Evolutionary conservation across 495 filamentous ascomycete genomes (phyloP), one percentile per base, ranked within the genome.

Genomic region (Cercophora samala): DNA sequence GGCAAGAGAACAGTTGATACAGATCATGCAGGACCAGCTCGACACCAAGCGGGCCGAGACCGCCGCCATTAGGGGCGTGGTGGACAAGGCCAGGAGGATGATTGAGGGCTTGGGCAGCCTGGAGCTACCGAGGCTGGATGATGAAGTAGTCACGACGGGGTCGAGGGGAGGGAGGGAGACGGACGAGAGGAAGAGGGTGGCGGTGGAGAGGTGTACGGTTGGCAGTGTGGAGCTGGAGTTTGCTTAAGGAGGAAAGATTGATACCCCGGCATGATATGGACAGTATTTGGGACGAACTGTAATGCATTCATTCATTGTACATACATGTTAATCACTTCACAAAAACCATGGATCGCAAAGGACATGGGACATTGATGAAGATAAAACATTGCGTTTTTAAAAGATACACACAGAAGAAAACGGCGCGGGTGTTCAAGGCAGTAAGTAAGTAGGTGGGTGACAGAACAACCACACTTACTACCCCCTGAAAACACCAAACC

Each of bases 11-110:
- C 93, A 88, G 29, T 80, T 98, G 55, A 96, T 97, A 25, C 75
- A 88, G 73, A 86, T 95, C 84, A 95, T 99, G 93, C 92, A 97
- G 78, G 90, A 91, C 70, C 90, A 95, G 74, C 75, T 97, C 42
- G 87, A 90, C 68, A 83, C 80, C 67, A 89, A 87, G 64, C 86
- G 85, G 68, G 85, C 83, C n/a, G 93, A 98, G 78, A 93, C 91
- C 1, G 83, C 91, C 29, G 86, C 89, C 51, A 90, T 96, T 67
- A 82, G 85, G 62, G 85, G 84, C 72, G 87, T 89, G 64, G 90
- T 89, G 67, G 87, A 84, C 55, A 90, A 90, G 68, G 88, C 96
- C 21, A 86, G 89, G 71, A 77, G 80, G n/a, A 79, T 89, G 15
- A 77, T 97, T 64, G 86, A 87, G 64, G 85, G 84, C 37, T 73